Percentiles rank a stretch among this genome's conserved stretches.
Conservation (phyloP, 2,329 filamentous ascomycete genomes). For the Cyphellophora europaea region DNA sequence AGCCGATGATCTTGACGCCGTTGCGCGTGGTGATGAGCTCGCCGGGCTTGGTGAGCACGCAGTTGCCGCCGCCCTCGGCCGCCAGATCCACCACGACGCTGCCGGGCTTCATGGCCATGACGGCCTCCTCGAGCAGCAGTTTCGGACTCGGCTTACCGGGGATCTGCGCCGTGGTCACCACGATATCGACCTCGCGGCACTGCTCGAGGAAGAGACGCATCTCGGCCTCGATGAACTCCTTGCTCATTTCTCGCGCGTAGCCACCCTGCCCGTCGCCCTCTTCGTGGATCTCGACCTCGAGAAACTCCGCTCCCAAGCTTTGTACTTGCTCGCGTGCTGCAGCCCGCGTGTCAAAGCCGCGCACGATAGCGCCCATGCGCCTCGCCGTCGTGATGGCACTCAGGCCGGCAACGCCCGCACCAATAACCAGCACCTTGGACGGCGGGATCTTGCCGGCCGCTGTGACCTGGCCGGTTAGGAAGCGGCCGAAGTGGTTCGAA, state of each 20-base stretch:
- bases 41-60: constrained; percentile 68
- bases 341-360: constrained; percentile 84
- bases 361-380: constrained; percentile 78
- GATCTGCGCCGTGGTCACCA: constrained; percentile 87
- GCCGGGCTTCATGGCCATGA: constrained; percentile 79
- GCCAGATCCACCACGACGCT: constrained; percentile 83
- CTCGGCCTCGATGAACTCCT: constrained; percentile 84
- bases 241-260: constrained; percentile 90
- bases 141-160: constrained; percentile 75
- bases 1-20: constrained; percentile 81
- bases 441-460: constrained; percentile 85
- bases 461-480: constrained; percentile 81
- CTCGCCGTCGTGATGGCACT: constrained; percentile 82
- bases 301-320: constrained; percentile 79
- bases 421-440: constrained; percentile 83
- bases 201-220: constrained; percentile 90
- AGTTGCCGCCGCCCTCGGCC: constrained; percentile 81
- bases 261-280: constrained; percentile 77
- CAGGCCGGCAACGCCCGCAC: constrained; percentile 78
- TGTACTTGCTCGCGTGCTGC: constrained; percentile 83
- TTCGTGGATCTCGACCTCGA: constrained; percentile 77
- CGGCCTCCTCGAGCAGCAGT: constrained; percentile 71
- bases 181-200: constrained; percentile 79
- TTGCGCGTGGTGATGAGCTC: constrained; percentile 57
- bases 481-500: constrained; percentile 80